Evolutionary conservation across 306 rosid species (phyloP).

Genomic region (barrel medic (Medicago truncatula)): MtrunA17r5.0-ANR NC_053047.1:21021001-21021500

Average conservation of each 20-base stretch:
- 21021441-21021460: not conserved
- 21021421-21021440: not conserved
- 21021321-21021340: too few relatives aligned
- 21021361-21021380: too few relatives aligned
- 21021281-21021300: too few relatives aligned
- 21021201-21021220: not conserved
- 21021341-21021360: too few relatives aligned
- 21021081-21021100: too few relatives aligned
- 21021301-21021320: too few relatives aligned
- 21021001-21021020: too few relatives aligned
- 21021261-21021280: constrained; percentile 5
- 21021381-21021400: too few relatives aligned
- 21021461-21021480: not conserved
- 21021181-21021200: constrained; percentile 2
- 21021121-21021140: not conserved
- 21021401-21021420: constrained; percentile 8
- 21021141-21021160: not conserved
- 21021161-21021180: not conserved
- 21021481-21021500: not conserved
- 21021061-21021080: too few relatives aligned
- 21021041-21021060: too few relatives aligned
- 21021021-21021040: too few relatives aligned
- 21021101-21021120: not conserved
- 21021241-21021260: not conserved
- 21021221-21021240: not conserved